Conservation (phyloP, 2,329 filamentous ascomycete genomes). For the Aspergillus melleus region DNA sequence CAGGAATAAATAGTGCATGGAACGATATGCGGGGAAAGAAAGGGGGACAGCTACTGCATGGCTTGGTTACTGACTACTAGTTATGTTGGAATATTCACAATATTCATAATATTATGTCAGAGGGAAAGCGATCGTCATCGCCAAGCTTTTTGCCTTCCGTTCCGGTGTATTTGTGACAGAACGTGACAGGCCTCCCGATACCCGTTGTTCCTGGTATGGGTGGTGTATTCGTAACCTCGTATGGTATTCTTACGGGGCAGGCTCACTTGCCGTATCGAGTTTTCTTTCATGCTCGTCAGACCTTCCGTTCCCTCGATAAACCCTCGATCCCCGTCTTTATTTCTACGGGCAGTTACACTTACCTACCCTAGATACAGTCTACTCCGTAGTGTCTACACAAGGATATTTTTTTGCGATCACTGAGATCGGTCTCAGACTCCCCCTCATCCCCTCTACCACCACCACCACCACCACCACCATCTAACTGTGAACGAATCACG, state of each 20-base stretch:
- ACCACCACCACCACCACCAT: too few relatives aligned
- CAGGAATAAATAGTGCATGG: background rate
- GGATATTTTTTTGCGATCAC: too few relatives aligned
- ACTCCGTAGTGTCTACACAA: too few relatives aligned
- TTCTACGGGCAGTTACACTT: too few relatives aligned
- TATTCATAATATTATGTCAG: too few relatives aligned
- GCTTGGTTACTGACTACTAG: too few relatives aligned
- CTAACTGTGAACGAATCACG: too few relatives aligned
- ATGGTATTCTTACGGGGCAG: background rate
- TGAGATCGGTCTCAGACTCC: too few relatives aligned
- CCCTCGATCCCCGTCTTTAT: too few relatives aligned
- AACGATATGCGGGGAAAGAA: background rate
- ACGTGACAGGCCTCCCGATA: background rate
- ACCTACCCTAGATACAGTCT: too few relatives aligned
- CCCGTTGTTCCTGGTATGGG: background rate
- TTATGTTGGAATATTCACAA: too few relatives aligned
- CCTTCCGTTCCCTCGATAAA: background rate
- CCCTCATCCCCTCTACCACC: too few relatives aligned
- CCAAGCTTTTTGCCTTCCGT: conserved; percentile 7
- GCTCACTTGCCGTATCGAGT: background rate
- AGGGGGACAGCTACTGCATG: background rate
- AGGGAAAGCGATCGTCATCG: background rate
- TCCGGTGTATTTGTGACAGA: background rate
- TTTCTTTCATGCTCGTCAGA: background rate
- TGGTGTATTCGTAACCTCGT: background rate